phyloP scores from a whole-genome alignment of 768 basidiomycete species.

The Saitozyma sp. region DNA sequence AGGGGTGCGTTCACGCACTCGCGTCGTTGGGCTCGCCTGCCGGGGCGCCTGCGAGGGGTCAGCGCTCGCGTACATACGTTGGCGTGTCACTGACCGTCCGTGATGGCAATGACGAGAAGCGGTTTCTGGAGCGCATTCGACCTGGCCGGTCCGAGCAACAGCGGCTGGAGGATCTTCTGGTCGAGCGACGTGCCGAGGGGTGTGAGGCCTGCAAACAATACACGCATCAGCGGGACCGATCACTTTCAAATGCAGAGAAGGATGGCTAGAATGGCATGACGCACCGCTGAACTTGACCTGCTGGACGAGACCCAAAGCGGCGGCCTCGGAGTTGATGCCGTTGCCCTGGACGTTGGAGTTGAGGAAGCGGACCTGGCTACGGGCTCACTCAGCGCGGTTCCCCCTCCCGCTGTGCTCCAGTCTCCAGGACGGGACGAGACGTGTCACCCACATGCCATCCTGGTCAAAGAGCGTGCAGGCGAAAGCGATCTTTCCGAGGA shows the following conservation, averaged over 20 bases:
- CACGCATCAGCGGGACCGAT: background rate
- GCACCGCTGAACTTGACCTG: slow-evolving; percentile 52
- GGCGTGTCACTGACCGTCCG: slow-evolving; percentile 26
- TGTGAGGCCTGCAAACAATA: slow-evolving; percentile 28
- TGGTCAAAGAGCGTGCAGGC: slow-evolving; percentile 51
- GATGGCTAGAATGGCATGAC: slow-evolving; percentile 1
- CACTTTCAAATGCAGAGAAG: background rate
- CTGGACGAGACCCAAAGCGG: slow-evolving; percentile 45
- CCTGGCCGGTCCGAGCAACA: slow-evolving; percentile 52
- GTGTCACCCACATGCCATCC: slow-evolving; percentile 51
- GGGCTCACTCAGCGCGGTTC: background rate
- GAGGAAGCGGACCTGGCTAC: slow-evolving; percentile 53
- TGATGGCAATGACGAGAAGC: slow-evolving; percentile 50
- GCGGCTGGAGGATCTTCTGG: slow-evolving; percentile 54
- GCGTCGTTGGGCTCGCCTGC: slow-evolving; percentile 45
- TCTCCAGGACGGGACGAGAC: background rate
- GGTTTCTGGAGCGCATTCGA: slow-evolving; percentile 52
- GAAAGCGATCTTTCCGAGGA: slow-evolving; percentile 50
- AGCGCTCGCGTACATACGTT: background rate
- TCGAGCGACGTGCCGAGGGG: slow-evolving; percentile 52
- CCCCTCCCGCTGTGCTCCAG: background rate
- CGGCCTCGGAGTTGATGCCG: slow-evolving; percentile 50
- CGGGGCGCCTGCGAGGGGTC: slow-evolving; percentile 19
- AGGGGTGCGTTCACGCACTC: slow-evolving; percentile 11
- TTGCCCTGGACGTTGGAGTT: slow-evolving; percentile 54